These are phyloP conservation scores for Gracilaria vermiculophylla DNA, from an alignment of 23 red algal species.

Conservation along the genomic window DNA sequence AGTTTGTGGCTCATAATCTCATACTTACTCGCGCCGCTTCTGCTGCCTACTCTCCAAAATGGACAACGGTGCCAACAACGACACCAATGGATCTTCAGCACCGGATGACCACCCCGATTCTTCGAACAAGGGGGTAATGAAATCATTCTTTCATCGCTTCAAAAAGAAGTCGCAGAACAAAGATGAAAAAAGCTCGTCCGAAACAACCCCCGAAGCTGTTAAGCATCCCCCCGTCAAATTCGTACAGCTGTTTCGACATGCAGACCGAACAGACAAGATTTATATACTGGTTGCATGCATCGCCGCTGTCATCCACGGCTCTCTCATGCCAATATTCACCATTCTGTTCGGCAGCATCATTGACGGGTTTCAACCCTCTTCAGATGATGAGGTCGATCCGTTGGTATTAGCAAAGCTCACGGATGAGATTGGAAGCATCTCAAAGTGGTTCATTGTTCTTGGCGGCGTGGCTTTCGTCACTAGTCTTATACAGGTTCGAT, in stretches of 20 bases:
- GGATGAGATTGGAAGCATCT: constrained; percentile 56
- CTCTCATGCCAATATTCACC: constrained; percentile 81
- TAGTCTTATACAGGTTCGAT: constrained; percentile 59
- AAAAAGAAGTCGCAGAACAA: background rate
- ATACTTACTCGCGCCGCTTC: too few species aligned
- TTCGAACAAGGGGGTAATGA: background rate
- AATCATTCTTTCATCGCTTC: background rate
- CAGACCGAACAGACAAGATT: constrained; percentile 39
- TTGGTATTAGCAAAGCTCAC: background rate
- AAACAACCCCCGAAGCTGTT: background rate
- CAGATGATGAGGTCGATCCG: background rate
- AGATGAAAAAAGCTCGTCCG: background rate
- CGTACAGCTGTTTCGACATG: constrained; percentile 64
- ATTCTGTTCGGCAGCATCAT: constrained; percentile 95
- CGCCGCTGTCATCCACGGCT: constrained; percentile 67
- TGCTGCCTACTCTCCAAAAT: background rate
- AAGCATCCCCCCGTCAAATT: constrained; percentile 59
- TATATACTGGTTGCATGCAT: constrained; percentile 55
- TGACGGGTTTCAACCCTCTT: constrained; percentile 33
- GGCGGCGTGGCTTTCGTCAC: constrained; percentile 77
- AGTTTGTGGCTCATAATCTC: too few species aligned
- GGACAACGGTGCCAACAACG: background rate
- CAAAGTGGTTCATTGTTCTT: constrained; percentile 82
- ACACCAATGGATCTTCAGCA: background rate
- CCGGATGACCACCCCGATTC: background rate